These are phyloP conservation scores for Cyclotella atomus DNA, from an alignment of 108 stramenopile species.

Conservation along the genomic window DNA sequence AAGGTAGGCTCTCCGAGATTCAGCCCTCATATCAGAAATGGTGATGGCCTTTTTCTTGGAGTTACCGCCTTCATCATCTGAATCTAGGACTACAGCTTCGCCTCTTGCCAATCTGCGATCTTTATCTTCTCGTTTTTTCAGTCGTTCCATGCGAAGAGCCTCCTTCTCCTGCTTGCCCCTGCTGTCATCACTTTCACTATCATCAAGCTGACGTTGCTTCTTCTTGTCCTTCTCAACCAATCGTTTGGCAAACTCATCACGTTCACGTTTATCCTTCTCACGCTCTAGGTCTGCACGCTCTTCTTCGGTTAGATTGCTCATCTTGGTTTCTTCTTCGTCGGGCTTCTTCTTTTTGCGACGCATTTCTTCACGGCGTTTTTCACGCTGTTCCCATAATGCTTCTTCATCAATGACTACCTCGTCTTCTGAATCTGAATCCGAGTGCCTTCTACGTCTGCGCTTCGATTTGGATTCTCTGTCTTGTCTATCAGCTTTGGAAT, in stretches of 20 bases:
- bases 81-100: constrained; percentile 73
- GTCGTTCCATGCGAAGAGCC: background rate
- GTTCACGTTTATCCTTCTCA: constrained; percentile 85
- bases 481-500: constrained; percentile 10
- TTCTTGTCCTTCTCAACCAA: constrained; percentile 83
- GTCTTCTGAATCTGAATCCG: constrained; percentile 27
- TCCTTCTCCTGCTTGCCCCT: no score
- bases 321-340: constrained; percentile 9
- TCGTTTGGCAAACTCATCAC: constrained; percentile 93
- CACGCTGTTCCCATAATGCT: constrained; percentile 36
- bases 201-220: constrained; percentile 61
- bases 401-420: constrained; percentile 25
- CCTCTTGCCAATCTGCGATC: constrained; percentile 87
- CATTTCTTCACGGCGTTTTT: constrained; percentile 28
- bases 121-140: constrained; percentile 30
- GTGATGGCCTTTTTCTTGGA: constrained; percentile 51
- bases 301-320: constrained; percentile 58
- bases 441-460: constrained; percentile 29
- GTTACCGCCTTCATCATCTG: constrained; percentile 44
- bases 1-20: constrained; percentile 91
- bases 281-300: constrained; percentile 79
- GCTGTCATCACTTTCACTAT: constrained; percentile 32
- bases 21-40: constrained; percentile 75
- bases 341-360: constrained; percentile 12
- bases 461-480: background rate